Conservation (phyloP, 352 stramenopile species). For the Pythium coloratum region DNA sequence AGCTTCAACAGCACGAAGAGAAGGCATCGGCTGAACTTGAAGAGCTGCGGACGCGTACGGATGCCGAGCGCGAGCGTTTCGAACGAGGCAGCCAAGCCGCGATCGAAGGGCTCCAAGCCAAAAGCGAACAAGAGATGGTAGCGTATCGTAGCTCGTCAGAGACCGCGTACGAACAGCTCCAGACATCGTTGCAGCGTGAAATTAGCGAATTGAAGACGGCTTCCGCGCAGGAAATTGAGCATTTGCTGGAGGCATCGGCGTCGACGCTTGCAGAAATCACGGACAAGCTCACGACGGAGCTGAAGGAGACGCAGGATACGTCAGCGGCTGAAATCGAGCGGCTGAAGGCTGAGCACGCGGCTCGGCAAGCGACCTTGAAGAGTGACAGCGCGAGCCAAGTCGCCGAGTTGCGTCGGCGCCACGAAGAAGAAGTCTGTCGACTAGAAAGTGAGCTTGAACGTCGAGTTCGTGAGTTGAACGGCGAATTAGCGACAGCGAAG, state of each 20-base stretch:
- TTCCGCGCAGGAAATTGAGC: slow-evolving; percentile 28
- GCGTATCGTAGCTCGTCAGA: slow-evolving; percentile 12
- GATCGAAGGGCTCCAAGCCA: slow-evolving; percentile 1
- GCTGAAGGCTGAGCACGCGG: slow-evolving; percentile 24
- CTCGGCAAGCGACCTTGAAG: slow-evolving; percentile 27
- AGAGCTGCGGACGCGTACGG: slow-evolving; percentile 21
- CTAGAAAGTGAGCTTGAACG: slow-evolving; percentile 14
- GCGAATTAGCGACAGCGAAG: slow-evolving; percentile 1
- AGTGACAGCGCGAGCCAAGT: slow-evolving; percentile 15
- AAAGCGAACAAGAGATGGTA: slow-evolving; percentile 3
- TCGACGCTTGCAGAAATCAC: slow-evolving; percentile 27
- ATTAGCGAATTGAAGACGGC: slow-evolving; percentile 30
- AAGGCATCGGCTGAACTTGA: slow-evolving; percentile 16
- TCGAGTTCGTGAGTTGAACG: slow-evolving; percentile 3
- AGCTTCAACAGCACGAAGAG: slow-evolving; percentile 23
- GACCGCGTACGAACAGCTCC: slow-evolving; percentile 24
- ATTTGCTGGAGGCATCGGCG: slow-evolving; percentile 10
- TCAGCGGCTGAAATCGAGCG: neutral
- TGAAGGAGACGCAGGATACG: slow-evolving; percentile 13
- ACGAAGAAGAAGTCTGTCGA: slow-evolving; percentile 27
- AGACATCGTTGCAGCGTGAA: slow-evolving; percentile 24
- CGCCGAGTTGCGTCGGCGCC: slow-evolving; percentile 19
- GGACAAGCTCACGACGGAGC: slow-evolving; percentile 9
- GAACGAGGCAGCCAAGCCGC: neutral
- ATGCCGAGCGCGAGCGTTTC: neutral